These are phyloP conservation scores for Aspergillus nanangensis DNA, from an alignment of 495 filamentous ascomycete genomes.

Conservation along the genomic window DNA sequence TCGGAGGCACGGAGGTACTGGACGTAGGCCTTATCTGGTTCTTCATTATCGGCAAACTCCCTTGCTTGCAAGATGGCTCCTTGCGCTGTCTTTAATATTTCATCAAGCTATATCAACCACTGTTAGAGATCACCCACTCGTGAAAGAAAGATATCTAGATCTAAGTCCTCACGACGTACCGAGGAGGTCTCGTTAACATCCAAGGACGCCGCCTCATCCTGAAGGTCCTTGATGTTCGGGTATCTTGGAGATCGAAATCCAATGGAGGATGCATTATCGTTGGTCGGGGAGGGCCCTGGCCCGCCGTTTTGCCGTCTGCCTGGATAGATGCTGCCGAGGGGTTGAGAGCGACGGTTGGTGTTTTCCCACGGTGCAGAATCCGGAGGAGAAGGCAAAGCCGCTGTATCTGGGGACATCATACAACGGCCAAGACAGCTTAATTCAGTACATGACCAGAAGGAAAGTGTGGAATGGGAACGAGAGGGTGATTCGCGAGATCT, in stretches of 20 bases:
- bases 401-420: slow-evolving; percentile 44
- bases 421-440: slow-evolving; percentile 13
- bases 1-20: slow-evolving; percentile 80
- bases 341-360: slow-evolving; percentile 20
- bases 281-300: slow-evolving; percentile 21
- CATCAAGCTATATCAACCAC: slow-evolving; percentile 22
- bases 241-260: slow-evolving; percentile 33
- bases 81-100: slow-evolving; percentile 30
- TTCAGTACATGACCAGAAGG: slow-evolving; percentile 24
- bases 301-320: slow-evolving; percentile 20
- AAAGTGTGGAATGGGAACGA: too few species aligned
- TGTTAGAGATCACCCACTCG: slow-evolving; percentile 17
- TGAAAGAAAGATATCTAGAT: too few species aligned
- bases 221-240: slow-evolving; percentile 73
- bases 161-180: slow-evolving; percentile 24
- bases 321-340: slow-evolving; percentile 28
- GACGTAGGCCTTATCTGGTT: slow-evolving; percentile 59
- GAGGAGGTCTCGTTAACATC: slow-evolving; percentile 37
- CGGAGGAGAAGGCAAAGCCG: slow-evolving; percentile 36
- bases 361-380: slow-evolving; percentile 34
- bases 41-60: slow-evolving; percentile 40
- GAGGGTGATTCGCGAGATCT: too few species aligned
- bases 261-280: slow-evolving; percentile 6
- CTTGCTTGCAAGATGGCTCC: slow-evolving; percentile 33
- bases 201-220: slow-evolving; percentile 40